These are phyloP conservation scores for Acanthamoeba triangularis DNA, from an alignment of 208 protist species.

Conservation along the genomic window DNA sequence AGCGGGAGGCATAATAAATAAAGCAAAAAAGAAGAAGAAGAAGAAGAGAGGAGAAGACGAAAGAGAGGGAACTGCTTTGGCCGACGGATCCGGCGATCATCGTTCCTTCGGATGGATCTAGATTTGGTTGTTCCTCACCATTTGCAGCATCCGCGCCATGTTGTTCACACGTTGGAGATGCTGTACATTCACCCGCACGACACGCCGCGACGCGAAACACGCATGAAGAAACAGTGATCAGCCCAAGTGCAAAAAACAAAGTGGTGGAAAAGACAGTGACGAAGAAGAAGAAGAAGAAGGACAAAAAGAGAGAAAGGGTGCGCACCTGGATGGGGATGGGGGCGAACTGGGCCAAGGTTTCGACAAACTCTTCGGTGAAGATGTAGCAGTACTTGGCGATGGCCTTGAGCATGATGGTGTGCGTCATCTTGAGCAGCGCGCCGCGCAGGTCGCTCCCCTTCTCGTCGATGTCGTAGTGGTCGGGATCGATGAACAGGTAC, in stretches of 20 bases:
- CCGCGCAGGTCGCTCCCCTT: conserved; percentile 1
- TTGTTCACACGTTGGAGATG: conserved; percentile 72
- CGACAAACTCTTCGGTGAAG: conserved; percentile 71
- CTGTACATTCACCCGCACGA: not conserved
- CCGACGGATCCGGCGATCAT: too few relatives aligned
- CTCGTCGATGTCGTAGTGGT: conserved; percentile 62
- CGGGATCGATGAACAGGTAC: conserved; percentile 68
- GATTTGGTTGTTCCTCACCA: conserved; percentile 73
- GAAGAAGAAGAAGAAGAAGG: not conserved
- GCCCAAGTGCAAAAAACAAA: not conserved
- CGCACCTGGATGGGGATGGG: conserved; percentile 64
- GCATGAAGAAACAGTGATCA: too few relatives aligned
- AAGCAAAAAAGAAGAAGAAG: too few relatives aligned
- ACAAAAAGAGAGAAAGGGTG: not conserved
- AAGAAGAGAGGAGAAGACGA: too few relatives aligned
- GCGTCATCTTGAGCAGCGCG: conserved; percentile 62
- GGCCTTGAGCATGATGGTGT: conserved; percentile 73
- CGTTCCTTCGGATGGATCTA: too few relatives aligned
- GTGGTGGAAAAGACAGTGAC: not conserved
- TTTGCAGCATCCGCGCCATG: conserved; percentile 70
- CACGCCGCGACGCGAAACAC: not conserved
- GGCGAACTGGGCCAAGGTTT: conserved; percentile 34
- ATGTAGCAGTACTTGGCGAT: conserved; percentile 74
- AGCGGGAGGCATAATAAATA: too few relatives aligned
- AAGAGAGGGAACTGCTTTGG: too few relatives aligned